A percentile compares a stretch with the other conserved stretches of the same genome.
Conservation (phyloP, 1,284 basidiomycete genomes). For the Malassezia globosa region DNA sequence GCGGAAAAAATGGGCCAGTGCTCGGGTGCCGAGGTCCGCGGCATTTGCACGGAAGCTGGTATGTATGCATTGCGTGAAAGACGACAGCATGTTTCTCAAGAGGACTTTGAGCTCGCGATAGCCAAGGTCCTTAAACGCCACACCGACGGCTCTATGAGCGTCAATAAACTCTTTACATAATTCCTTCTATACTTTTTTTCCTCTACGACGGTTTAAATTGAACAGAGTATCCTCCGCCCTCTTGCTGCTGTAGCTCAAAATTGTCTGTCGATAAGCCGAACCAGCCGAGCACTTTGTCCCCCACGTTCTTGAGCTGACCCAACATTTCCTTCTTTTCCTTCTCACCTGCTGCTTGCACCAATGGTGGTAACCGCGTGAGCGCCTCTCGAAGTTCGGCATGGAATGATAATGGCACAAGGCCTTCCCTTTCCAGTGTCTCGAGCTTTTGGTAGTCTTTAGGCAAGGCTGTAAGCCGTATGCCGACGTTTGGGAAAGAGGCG, state of each 20-base stretch:
- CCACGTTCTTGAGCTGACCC: conserved; percentile 78
- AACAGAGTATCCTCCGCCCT: conserved; percentile 74
- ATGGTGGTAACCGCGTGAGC: background rate
- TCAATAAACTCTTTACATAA: conserved; percentile 49
- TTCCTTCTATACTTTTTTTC: too few species aligned
- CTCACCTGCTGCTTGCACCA: background rate
- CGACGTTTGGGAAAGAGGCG: background rate
- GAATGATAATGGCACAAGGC: conserved; percentile 4
- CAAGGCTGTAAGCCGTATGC: too few species aligned
- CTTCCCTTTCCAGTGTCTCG: conserved; percentile 8
- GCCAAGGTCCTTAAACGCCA: conserved; percentile 61
- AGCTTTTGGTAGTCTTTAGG: conserved; percentile 6
- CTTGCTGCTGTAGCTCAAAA: conserved; percentile 83
- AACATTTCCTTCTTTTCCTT: conserved; percentile 81
- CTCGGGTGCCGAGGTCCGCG: conserved; percentile 91
- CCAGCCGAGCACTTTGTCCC: conserved; percentile 64
- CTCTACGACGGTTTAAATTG: conserved; percentile 59
- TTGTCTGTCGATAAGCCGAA: conserved; percentile 49
- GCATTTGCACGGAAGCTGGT: conserved; percentile 96
- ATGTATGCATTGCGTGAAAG: conserved; percentile 96
- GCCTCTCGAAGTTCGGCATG: conserved; percentile 3
- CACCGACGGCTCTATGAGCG: conserved; percentile 43
- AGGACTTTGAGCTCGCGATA: conserved; percentile 96
- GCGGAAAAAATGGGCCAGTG: conserved; percentile 99
- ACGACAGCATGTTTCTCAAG: conserved; percentile 86